Conservation (phyloP, 352 stramenopile genomes). For the Phytophthora lateralis region DNA sequence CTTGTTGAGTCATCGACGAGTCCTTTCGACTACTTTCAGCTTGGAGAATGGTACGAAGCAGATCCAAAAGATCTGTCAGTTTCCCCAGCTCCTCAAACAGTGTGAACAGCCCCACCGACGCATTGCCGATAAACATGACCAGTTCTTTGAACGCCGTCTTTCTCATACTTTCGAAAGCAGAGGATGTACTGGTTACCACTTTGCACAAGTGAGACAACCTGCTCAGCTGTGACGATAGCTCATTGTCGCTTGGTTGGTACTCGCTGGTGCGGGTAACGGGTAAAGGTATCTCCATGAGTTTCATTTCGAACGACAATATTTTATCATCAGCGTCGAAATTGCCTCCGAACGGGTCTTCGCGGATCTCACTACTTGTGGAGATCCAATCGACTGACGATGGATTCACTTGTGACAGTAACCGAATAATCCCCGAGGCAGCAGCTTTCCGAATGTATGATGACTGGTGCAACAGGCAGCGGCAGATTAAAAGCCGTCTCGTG, state of each 20-base stretch:
- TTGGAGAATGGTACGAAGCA: slow-evolving; percentile 20
- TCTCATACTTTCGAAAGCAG: slow-evolving; percentile 31
- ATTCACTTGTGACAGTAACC: slow-evolving; percentile 34
- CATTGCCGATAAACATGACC: slow-evolving; percentile 32
- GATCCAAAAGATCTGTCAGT: slow-evolving; percentile 28
- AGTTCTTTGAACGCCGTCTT: slow-evolving; percentile 42
- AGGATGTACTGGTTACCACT: slow-evolving; percentile 31
- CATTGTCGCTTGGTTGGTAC: slow-evolving; percentile 32
- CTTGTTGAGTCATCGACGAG: slow-evolving; percentile 21
- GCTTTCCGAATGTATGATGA: slow-evolving; percentile 56
- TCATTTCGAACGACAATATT: slow-evolving; percentile 20
- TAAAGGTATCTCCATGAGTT: slow-evolving; percentile 37
- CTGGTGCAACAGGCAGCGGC: slow-evolving; percentile 55
- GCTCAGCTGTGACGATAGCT: slow-evolving; percentile 38
- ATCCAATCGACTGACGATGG: slow-evolving; percentile 18
- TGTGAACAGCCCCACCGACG: slow-evolving; percentile 28
- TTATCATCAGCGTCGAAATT: slow-evolving; percentile 15
- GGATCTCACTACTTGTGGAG: slow-evolving; percentile 27
- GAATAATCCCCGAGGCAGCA: slow-evolving; percentile 46
- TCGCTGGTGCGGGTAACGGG: slow-evolving; percentile 21
- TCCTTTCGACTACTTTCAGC: slow-evolving; percentile 8
- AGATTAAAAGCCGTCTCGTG: slow-evolving; percentile 39
- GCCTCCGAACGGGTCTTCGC: slow-evolving; percentile 39
- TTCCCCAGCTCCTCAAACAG: slow-evolving; percentile 52
- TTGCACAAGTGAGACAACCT: slow-evolving; percentile 38